phyloP scores from a whole-genome alignment of 805 yeast species.

The Ogataea parapolymorpha region DNA sequence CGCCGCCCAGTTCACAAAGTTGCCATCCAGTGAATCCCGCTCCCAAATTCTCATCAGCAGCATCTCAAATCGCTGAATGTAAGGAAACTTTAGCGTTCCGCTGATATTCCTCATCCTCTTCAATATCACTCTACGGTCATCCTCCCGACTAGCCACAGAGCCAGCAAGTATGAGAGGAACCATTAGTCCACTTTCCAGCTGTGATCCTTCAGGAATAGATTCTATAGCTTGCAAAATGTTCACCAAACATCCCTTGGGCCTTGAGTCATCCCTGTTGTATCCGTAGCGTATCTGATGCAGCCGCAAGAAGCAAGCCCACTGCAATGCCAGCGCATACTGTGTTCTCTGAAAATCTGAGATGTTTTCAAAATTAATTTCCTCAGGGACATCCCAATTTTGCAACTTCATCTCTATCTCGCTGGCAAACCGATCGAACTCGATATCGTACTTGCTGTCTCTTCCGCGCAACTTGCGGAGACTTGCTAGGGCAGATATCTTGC shows the following conservation, averaged over 20 bases:
- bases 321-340: slow-evolving; percentile 29
- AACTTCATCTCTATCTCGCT: slow-evolving; percentile 28
- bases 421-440: slow-evolving; percentile 27
- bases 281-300: slow-evolving; percentile 31
- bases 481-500: slow-evolving; percentile 29
- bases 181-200: slow-evolving; percentile 28
- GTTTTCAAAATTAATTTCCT: slow-evolving; percentile 17
- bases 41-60: slow-evolving; percentile 27
- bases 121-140: slow-evolving; percentile 24
- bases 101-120: slow-evolving; percentile 22
- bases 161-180: slow-evolving; percentile 32
- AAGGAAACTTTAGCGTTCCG: slow-evolving; percentile 25
- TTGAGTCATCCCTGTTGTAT: slow-evolving; percentile 26
- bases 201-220: slow-evolving; percentile 23
- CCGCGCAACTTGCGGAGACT: slow-evolving; percentile 21
- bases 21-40: slow-evolving; percentile 24
- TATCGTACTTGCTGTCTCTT: slow-evolving; percentile 20
- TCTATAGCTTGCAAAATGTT: slow-evolving; percentile 25
- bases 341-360: slow-evolving; percentile 20
- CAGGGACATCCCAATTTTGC: slow-evolving; percentile 29
- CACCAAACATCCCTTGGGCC: slow-evolving; percentile 25
- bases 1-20: slow-evolving; percentile 32
- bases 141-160: slow-evolving; percentile 22
- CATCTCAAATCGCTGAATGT: slow-evolving; percentile 28
- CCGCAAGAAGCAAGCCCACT: slow-evolving; percentile 31